phyloP scores from a whole-genome alignment of 2,329 filamentous ascomycete species.

The Bipolaris victoriae region DNA sequence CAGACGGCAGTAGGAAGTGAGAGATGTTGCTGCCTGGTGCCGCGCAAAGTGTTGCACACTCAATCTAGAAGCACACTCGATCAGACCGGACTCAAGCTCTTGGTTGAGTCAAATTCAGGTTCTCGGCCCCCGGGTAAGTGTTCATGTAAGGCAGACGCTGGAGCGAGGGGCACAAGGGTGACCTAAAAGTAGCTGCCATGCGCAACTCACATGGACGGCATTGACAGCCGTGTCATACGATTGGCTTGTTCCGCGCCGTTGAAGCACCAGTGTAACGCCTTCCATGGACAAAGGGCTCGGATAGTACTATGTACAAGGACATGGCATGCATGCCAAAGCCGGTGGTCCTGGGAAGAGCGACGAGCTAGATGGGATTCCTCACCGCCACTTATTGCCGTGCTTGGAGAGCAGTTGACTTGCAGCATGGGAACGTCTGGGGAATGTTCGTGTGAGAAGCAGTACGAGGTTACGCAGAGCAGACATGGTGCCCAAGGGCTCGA shows the following conservation, averaged over 20 bases:
- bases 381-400: conserved; percentile 29
- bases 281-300: conserved; percentile 1
- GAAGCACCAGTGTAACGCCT: conserved; percentile 27
- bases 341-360: conserved; percentile 21
- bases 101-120: neutral
- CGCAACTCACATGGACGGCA: conserved; percentile 38
- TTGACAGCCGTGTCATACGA: conserved; percentile 45
- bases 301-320: conserved; percentile 6
- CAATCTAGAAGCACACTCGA: neutral
- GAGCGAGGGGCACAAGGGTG: conserved; percentile 25
- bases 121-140: neutral
- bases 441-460: conserved; percentile 27
- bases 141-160: conserved; percentile 9
- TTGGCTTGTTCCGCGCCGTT: conserved; percentile 30
- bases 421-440: conserved; percentile 27
- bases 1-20: neutral
- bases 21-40: neutral
- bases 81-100: neutral
- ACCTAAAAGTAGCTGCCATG: conserved; percentile 32
- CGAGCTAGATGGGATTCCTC: conserved; percentile 27
- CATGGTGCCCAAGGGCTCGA: conserved; percentile 19
- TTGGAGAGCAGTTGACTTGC: conserved; percentile 17
- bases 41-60: neutral
- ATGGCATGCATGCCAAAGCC: conserved; percentile 20
- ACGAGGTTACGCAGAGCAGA: conserved; percentile 32